Base-by-base conservation (phyloP, 2,329 filamentous ascomycete genomes). In the Alternaria sp. region DNA sequence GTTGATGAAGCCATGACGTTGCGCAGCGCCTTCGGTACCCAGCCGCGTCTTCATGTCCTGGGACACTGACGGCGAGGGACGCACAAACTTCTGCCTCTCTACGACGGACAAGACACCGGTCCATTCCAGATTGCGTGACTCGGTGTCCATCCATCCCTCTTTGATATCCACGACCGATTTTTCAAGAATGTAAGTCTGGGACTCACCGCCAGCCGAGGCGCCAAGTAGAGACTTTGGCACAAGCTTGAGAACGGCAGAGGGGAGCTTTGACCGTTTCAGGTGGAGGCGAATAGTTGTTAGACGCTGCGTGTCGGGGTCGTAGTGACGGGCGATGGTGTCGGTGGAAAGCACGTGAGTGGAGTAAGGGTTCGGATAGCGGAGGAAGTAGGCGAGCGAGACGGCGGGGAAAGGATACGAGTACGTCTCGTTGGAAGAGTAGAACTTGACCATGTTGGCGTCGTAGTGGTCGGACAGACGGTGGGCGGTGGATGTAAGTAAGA, bases 351-450 rank as follows among this genome's bases (percentile, higher is more conserved):
- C 92, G 81, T 95, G 92, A 65, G 87, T 88, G 67, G 89, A 89
- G 81, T 94, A 94, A 7, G 92, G 92, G 74, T 94, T 95, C 66
- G 91, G 93, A 81, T 95, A 95, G 67, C 92, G 91, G 51, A 95
- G 89, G 81, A 94, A 95, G 85, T 93, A 95, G 81, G 92, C 92
- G 78, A 95, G 89, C 49, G 91, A 93, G 63, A 95, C 92, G 77
- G 91, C 91, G 63, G 91, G 89, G 82, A 94, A 94, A 49, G 91
- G 89, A 80, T 94, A 92, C 66, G 89, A 85, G 84, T 94, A 93
- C 72, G 85, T 87, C 78, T 91, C 90, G 80, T 86, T 88, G 70
- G 75, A 78, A 47, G 78, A 79, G 78, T 84, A 84, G 78, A 84
- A 83, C 74, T 84, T 84, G 68, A 85, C 83, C 83, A 85, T 85